Evolutionary conservation across 108 stramenopile genomes (phyloP), one percentile per base, ranked within the genome.

Genomic region (Skeletonema menzelii): DNA sequence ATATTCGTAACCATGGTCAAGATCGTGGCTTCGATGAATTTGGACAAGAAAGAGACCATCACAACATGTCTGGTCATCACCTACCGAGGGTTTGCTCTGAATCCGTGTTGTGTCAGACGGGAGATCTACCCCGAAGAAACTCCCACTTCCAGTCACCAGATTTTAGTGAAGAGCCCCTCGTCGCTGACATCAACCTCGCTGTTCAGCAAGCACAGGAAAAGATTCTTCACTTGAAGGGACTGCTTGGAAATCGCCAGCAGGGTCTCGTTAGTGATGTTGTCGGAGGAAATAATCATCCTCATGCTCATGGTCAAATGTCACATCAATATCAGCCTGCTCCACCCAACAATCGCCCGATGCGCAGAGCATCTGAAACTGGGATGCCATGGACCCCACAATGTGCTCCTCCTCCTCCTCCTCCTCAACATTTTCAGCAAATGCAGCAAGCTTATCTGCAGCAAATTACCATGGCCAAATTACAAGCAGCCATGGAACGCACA

Each of bases 401-500:
- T n/a, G n/a, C 49, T 53, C 24, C 7, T n/a, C 49, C 19, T 53
- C 19, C n/a, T n/a, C 5, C 49, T 53, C 24, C 7, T n/a, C 49
- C 19, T 53, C 19, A 22, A 5, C 22, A 53, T 10, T 8, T 10
- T 8, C 49, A 53, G 20, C 49, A 53, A 53, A 8, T 10, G 20
- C 49, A 46, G 19, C 44, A 53, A 53, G 49, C 0, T 22, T 10
- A 0, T 22, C 0, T 53, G 49, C 49, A 53, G 49, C 49, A 53
- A 53, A 11, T 35, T 27, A 35, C 34, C 11, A 60, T 60, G 59
- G 59, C 28, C 27, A 60, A 60, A 7, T 24, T 60, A 7, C 59
- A 60, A 31, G 32, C 30, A 35, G 34, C 59, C 37, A 60, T 60
- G 59, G 59, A 60, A 35, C 30, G 34, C 37, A 60, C 59, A 5